Percentiles rank a stretch among this genome's conserved stretches.
These are phyloP conservation scores for Termitomyces sp. DNA, from an alignment of 768 basidiomycete species.

Conservation along the genomic window DNA sequence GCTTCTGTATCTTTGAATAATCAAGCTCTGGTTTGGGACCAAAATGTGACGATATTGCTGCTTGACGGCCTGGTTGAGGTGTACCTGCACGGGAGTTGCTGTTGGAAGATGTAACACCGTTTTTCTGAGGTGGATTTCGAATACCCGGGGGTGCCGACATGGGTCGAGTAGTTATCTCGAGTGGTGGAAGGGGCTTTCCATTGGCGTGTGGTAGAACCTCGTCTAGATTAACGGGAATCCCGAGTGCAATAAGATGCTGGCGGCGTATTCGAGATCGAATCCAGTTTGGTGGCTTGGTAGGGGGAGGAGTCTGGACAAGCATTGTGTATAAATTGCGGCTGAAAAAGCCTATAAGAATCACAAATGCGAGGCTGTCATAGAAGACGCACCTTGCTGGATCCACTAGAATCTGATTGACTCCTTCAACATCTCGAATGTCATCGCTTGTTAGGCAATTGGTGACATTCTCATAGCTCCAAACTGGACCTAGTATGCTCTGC, in stretches of 20 bases:
- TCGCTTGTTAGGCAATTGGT: conserved; percentile 61
- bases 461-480: conserved; percentile 57
- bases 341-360: conserved; percentile 14
- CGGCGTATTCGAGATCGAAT: conserved; percentile 87
- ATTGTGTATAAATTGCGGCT: conserved; percentile 80
- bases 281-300: conserved; percentile 89
- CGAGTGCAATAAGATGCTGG: conserved; percentile 87
- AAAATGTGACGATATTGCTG: conserved; percentile 39
- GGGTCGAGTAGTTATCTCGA: conserved; percentile 81
- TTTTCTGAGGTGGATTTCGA: conserved; percentile 34
- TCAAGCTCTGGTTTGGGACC: conserved; percentile 80
- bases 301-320: conserved; percentile 68
- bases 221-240: conserved; percentile 93
- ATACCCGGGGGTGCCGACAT: conserved; percentile 75
- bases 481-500: conserved; percentile 58
- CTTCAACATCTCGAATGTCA: conserved; percentile 74
- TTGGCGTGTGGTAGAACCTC: conserved; percentile 75
- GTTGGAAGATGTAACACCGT: conserved; percentile 25
- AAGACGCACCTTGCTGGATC: conserved; percentile 65
- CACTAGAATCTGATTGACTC: conserved; percentile 74
- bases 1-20: conserved; percentile 54
- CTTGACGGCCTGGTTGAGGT: conserved; percentile 37
- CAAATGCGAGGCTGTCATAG: conserved; percentile 1
- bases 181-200: conserved; percentile 66
- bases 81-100: conserved; percentile 53